Evolutionary conservation across 2,329 filamentous ascomycete species (phyloP).

Genomic region (Neofusicoccum kwambonambiense): DNA sequence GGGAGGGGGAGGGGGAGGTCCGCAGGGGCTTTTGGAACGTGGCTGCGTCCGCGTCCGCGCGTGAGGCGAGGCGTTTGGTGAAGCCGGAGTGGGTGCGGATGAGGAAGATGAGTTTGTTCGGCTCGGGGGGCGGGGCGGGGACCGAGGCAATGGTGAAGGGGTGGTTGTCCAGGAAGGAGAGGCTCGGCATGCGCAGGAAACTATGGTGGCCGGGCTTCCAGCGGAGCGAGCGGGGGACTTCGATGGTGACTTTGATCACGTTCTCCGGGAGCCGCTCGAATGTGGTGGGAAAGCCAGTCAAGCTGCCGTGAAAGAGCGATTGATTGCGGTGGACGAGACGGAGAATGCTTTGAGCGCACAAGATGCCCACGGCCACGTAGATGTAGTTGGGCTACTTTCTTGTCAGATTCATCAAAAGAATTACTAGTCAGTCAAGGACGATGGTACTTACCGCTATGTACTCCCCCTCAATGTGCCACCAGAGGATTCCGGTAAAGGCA

Average conservation of each 20-base stretch:
- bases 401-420: no score
- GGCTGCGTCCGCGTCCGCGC: neutral
- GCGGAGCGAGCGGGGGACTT: constrained; percentile 21
- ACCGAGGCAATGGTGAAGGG: constrained; percentile 33
- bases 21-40: neutral
- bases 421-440: neutral
- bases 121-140: neutral
- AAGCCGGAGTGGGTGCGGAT: constrained; percentile 27
- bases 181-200: constrained; percentile 32
- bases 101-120: constrained; percentile 26
- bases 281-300: constrained; percentile 24
- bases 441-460: constrained; percentile 19
- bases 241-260: constrained; percentile 25
- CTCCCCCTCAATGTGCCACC: constrained; percentile 29
- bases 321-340: constrained; percentile 17
- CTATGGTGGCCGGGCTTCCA: constrained; percentile 61
- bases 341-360: constrained; percentile 21
- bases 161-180: constrained; percentile 28
- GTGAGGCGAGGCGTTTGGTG: constrained; percentile 22
- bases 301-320: neutral
- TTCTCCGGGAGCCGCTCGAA: constrained; percentile 24
- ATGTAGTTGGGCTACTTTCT: constrained; percentile 24
- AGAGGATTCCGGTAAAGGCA: constrained; percentile 26
- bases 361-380: constrained; percentile 27
- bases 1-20: neutral